These are phyloP conservation scores for Oxyria digyna DNA, from an alignment of 148 eudicot genomes.

Conservation along the genomic window DNA sequence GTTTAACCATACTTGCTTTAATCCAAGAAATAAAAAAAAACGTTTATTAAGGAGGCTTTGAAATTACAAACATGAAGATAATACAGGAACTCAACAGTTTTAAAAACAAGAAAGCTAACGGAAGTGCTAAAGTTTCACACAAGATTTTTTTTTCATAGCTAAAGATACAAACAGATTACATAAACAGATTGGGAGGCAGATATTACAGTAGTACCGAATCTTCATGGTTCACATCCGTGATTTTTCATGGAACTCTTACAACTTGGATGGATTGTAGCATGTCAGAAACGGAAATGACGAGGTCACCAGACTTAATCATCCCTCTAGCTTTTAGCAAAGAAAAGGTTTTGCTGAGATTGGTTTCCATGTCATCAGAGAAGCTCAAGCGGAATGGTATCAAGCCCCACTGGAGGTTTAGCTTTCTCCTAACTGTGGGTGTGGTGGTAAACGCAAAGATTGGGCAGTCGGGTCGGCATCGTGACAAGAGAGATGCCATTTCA, in stretches of 20 bases:
- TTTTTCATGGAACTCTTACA: conserved; percentile 68
- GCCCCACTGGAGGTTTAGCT: conserved; percentile 94
- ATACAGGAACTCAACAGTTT: not conserved
- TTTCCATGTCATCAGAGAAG: conserved; percentile 94
- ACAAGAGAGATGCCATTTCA: conserved; percentile 90
- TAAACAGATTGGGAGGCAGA: not conserved
- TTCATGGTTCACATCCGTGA: not conserved
- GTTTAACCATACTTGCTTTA: too few species aligned
- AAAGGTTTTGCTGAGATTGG: conserved; percentile 79
- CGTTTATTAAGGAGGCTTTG: not conserved
- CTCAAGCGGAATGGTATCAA: conserved; percentile 85
- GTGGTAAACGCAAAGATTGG: conserved; percentile 89
- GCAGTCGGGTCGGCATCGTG: conserved; percentile 93
- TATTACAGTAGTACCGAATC: not conserved
- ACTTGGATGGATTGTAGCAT: conserved; percentile 96
- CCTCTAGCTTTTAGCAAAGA: conserved; percentile 87
- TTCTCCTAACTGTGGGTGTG: conserved; percentile 59
- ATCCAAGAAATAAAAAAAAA: not conserved
- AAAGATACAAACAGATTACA: conserved; percentile 1
- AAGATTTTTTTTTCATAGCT: not conserved
- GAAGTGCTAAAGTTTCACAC: not conserved
- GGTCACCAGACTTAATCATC: conserved; percentile 92
- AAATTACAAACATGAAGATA: not conserved
- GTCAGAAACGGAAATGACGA: conserved; percentile 89
- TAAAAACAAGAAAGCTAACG: not conserved